Base-by-base conservation (phyloP, 768 basidiomycete genomes). In the Pholiota microspora region DNA sequence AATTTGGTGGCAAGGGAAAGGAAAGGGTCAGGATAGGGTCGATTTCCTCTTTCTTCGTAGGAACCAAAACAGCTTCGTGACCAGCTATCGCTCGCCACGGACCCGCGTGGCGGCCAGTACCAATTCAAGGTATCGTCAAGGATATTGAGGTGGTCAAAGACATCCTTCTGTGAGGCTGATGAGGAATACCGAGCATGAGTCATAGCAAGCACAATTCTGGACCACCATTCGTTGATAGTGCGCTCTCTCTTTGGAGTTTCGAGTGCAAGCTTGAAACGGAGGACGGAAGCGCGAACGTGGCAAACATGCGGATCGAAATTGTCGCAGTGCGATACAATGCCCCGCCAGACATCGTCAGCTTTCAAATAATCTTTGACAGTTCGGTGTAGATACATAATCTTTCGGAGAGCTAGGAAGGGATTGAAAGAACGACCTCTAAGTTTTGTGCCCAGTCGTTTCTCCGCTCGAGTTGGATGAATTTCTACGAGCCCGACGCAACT, bases 121-220 rank as follows among this genome's bases (percentile, higher is more conserved):
- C 55, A 56, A 25, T 56, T 56, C 1, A 56, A 45, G 6, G 55
- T 56, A n/a, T 56, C 55, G 24, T 56, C 55, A n/a, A 51, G 51
- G 24, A 42, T 31, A 13, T 56, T 56, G 44, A 56, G 55, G 34
- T 51, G 35, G 24, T 56, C 55, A 27, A 56, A 56, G 6, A 56
- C 36, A 13, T 21, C 42, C 32, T 46, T 31, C 16, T 51, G 50
- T 2, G 55, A 51, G n/a, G 5, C 4, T 23, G 49, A 32, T 2
- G 35, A 28, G 21, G 44, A 36, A 27, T 24, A 31, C 13, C 55
- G 55, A 2, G 55, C 55, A 38, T 56, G 55, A 3, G 55, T 56
- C 55, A 56, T 51, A 3, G 50, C 35, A 5, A 56, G 55, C 10
- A 56, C 55, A 5, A 56, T 51, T 28, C 31, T 38, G 0, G 49